phyloP scores from a whole-genome alignment of 164 flowering plant genomes.

The Chloranthus sessilifolius region DNA sequence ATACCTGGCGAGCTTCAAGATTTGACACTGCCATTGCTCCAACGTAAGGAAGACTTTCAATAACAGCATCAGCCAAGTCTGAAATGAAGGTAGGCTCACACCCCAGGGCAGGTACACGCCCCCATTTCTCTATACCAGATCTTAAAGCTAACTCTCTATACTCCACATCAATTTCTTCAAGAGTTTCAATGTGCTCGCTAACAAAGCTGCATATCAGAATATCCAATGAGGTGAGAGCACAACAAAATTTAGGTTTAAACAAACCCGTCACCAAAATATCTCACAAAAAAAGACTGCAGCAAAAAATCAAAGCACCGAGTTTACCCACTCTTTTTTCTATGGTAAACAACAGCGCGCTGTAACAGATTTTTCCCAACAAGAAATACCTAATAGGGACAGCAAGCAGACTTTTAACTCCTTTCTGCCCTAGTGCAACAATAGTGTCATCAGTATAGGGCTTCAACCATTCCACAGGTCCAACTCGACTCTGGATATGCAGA shows the following conservation, averaged over 20 bases:
- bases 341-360: too few species aligned
- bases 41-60: constrained; percentile 94
- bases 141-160: constrained; percentile 89
- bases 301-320: too few species aligned
- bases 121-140: constrained; percentile 93
- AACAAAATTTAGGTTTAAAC: constrained; percentile 6
- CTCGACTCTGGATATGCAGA: constrained; percentile 72
- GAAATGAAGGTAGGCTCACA: constrained; percentile 90
- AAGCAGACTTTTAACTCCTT: constrained; percentile 79
- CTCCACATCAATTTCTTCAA: constrained; percentile 97
- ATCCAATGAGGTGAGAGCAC: not conserved
- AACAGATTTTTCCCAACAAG: not conserved
- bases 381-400: constrained; percentile 94
- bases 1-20: constrained; percentile 95
- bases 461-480: constrained; percentile 98
- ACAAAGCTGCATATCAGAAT: constrained; percentile 66
- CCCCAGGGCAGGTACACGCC: constrained; percentile 95
- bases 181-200: constrained; percentile 96
- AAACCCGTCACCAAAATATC: constrained; percentile 1
- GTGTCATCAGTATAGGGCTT: constrained; percentile 97
- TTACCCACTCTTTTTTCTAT: too few species aligned
- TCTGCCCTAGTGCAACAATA: constrained; percentile 77
- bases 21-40: constrained; percentile 98
- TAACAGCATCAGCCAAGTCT: constrained; percentile 97
- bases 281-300: not conserved